phyloP scores from a whole-genome alignment of 345 rosid species.

The Populus ilicifolia region DNA sequence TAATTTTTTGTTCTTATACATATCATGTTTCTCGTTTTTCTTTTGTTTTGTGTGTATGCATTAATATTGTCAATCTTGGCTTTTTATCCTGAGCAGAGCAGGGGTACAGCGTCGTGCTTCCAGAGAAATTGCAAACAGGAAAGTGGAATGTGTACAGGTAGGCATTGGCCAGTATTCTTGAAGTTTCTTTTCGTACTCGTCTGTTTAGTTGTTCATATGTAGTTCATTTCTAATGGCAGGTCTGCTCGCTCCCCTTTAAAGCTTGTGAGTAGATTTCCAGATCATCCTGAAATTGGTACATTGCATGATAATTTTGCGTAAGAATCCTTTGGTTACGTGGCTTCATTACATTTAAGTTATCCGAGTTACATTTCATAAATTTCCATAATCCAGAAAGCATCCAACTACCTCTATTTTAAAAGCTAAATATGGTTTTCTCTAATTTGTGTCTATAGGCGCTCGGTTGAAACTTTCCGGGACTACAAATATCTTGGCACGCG shows the following conservation, averaged over 20 bases:
- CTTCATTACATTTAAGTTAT: not conserved
- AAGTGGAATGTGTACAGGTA: slow-evolving; percentile 95
- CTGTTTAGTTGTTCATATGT: not conserved
- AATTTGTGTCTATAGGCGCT: slow-evolving; percentile 43
- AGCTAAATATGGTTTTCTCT: slow-evolving; percentile 11
- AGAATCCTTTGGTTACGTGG: slow-evolving; percentile 25
- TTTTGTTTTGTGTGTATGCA: not conserved
- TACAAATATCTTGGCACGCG: slow-evolving; percentile 88
- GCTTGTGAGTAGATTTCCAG: slow-evolving; percentile 70
- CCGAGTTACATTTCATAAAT: not conserved
- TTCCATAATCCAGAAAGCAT: not conserved
- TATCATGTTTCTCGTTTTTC: not conserved
- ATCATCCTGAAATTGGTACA: slow-evolving; percentile 84
- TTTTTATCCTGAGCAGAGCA: slow-evolving; percentile 49
- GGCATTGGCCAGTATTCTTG: not conserved
- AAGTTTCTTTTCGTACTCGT: not conserved
- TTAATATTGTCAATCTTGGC: slow-evolving; percentile 12
- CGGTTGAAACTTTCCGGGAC: slow-evolving; percentile 70
- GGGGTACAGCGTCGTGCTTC: slow-evolving; percentile 86
- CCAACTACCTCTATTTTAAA: not conserved
- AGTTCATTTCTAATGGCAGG: slow-evolving; percentile 32
- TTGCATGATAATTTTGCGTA: slow-evolving; percentile 92
- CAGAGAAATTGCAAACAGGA: slow-evolving; percentile 85
- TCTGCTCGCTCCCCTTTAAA: slow-evolving; percentile 76
- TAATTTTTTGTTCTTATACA: not conserved